Percentiles rank a stretch among this genome's conserved stretches.
Evolutionary conservation across 768 basidiomycete genomes (phyloP).

Genomic region (Calocybe indica): DNA sequence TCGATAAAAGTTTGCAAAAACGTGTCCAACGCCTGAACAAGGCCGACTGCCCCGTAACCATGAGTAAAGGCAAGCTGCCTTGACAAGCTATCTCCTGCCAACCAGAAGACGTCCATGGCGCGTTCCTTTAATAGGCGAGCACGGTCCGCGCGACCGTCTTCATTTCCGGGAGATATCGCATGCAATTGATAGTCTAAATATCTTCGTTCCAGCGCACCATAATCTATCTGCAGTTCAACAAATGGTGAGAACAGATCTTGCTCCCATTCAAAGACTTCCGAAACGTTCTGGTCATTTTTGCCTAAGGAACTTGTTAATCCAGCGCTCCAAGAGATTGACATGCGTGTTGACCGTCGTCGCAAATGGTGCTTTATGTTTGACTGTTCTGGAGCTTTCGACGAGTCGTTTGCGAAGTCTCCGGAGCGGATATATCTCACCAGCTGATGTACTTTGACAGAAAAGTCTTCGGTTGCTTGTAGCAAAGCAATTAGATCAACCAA

Average conservation of each 20-base stretch:
- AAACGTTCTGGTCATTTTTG: no score
- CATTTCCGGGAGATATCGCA: slow-evolving; percentile 39
- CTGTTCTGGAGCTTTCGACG: slow-evolving; percentile 10
- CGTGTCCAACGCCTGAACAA: slow-evolving; percentile 69
- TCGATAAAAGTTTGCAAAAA: slow-evolving; percentile 70
- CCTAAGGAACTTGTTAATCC: slow-evolving; percentile 10
- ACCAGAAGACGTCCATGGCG: slow-evolving; percentile 65
- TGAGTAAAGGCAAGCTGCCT: slow-evolving; percentile 81
- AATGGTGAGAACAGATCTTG: slow-evolving; percentile 91
- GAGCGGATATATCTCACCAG: slow-evolving; percentile 69
- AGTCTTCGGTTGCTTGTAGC: slow-evolving; percentile 77
- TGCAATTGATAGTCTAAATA: slow-evolving; percentile 56
- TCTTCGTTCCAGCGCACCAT: slow-evolving; percentile 70
- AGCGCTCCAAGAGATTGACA: slow-evolving; percentile 60
- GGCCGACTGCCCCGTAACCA: slow-evolving; percentile 75
- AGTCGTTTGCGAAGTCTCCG: slow-evolving; percentile 12
- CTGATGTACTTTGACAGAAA: slow-evolving; percentile 66
- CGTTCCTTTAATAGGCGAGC: slow-evolving; percentile 71
- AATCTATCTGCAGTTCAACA: slow-evolving; percentile 84
- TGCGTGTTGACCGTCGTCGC: slow-evolving; percentile 54
- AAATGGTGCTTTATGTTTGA: slow-evolving; percentile 18
- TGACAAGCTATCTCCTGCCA: slow-evolving; percentile 73
- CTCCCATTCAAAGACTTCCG: slow-evolving; percentile 71
- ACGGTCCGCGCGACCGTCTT: slow-evolving; percentile 33
- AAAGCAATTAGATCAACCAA: slow-evolving; percentile 66